A percentile compares a stretch with the other conserved stretches of the same genome.
These are phyloP conservation scores for Flaveria sonorensis DNA, from an alignment of 129 eudicot genomes.

Conservation along the genomic window DNA sequence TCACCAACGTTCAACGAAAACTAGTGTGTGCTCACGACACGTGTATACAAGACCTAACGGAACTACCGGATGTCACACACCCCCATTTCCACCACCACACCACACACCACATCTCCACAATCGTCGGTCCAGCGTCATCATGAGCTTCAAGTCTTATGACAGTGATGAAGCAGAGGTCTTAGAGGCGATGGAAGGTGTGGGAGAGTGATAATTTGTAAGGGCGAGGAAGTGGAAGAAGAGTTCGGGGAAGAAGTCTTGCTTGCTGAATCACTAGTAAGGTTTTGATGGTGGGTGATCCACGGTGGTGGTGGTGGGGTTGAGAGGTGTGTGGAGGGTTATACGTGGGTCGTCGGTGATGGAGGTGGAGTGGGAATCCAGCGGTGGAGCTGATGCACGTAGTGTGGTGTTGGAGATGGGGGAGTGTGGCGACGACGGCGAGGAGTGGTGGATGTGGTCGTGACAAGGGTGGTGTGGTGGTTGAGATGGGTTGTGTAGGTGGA, in stretches of 20 bases:
- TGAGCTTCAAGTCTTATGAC: slow-evolving; percentile 74
- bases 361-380: slow-evolving; percentile 2
- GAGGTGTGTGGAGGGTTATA: slow-evolving; percentile 30
- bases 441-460: too few species aligned
- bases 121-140: slow-evolving; percentile 66
- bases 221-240: slow-evolving; percentile 53
- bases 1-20: too few species aligned
- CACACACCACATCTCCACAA: too few species aligned
- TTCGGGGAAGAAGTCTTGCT: slow-evolving; percentile 72
- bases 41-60: too few species aligned
- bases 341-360: background rate
- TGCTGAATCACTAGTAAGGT: slow-evolving; percentile 73
- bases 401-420: too few species aligned
- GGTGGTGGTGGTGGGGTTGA: slow-evolving; percentile 15
- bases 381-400: background rate
- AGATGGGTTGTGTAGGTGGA: too few species aligned
- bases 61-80: too few species aligned
- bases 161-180: slow-evolving; percentile 54
- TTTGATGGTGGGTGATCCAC: slow-evolving; percentile 26
- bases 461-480: too few species aligned
- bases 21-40: too few species aligned
- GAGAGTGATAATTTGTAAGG: slow-evolving; percentile 54
- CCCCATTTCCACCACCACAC: too few species aligned
- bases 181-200: slow-evolving; percentile 53
- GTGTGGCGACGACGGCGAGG: too few species aligned